Evolutionary conservation across 768 basidiomycete genomes (phyloP).

Genomic region (Leccinum subgranulosum): DNA sequence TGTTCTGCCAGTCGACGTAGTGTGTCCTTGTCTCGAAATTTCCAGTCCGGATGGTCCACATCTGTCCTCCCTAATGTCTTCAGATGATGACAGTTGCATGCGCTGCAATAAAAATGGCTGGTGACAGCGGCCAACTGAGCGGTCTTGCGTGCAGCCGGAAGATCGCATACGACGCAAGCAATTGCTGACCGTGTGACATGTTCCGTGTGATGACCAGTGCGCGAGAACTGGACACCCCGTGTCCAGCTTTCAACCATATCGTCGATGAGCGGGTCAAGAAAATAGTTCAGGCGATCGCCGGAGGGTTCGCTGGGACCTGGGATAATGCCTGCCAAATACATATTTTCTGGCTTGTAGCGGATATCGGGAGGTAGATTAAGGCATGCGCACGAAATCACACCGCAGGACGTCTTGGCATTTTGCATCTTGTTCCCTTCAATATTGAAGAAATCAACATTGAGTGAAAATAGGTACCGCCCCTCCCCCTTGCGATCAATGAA

Average conservation of each 20-base stretch:
- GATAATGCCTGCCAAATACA: constrained; percentile 17
- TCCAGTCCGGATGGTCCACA: background rate
- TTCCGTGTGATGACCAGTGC: constrained; percentile 9
- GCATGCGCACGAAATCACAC: constrained; percentile 32
- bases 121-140: constrained; percentile 21
- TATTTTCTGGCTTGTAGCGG: background rate
- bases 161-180: constrained; percentile 27
- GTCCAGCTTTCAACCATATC: constrained; percentile 18
- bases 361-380: constrained; percentile 33
- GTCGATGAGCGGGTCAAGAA: constrained; percentile 29
- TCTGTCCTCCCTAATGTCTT: constrained; percentile 1
- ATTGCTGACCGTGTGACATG: constrained; percentile 6
- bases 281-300: constrained; percentile 29
- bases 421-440: constrained; percentile 24
- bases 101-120: constrained; percentile 30
- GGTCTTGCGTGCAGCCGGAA: constrained; percentile 30
- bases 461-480: constrained; percentile 16
- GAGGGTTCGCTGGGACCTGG: constrained; percentile 29
- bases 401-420: constrained; percentile 27
- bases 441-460: constrained; percentile 37
- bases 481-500: constrained; percentile 17
- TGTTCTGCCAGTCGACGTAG: background rate
- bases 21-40: background rate
- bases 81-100: constrained; percentile 24
- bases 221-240: constrained; percentile 2